Evolutionary conservation across 2,329 filamentous ascomycete genomes (phyloP), one percentile per base, ranked within the genome.

Genomic region (Fusarium buharicum): DNA sequence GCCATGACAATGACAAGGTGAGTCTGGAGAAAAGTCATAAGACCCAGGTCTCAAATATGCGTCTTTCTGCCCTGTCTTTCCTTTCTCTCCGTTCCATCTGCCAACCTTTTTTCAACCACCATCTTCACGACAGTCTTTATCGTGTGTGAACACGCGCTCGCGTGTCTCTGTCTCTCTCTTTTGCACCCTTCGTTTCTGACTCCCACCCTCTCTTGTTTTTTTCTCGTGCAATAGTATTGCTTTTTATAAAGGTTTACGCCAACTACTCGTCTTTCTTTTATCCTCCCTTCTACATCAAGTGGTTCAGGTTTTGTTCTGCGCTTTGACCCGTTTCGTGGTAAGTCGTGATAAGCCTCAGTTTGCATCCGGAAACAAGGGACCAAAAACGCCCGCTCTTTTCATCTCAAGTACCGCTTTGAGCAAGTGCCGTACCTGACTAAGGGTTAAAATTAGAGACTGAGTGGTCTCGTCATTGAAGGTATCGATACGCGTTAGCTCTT

Each of bases 61-160:
- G 40, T 66, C 22, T 37, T 47, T 22, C 41, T 65, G 30, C 45
- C 40, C 22, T 34, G 50, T 43, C 55, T 43, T 45, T 59, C 30
- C 27, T 55, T 53, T 43, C 36, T 49, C 31, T 28, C 49, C 34
- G 41, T 40, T 38, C 56, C 46, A 48, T 43, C 53, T 20, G 18
- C 52, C 41, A 22, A 24, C 45, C 31, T 34, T 24, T 28, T 31
- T 47, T 37, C 47, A 59, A 46, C 44, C 55, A 39, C 56, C 62
- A 49, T 11, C 30, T 31, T 44, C 39, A 52, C 59, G 57, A 66
- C 62, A 53, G 52, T 65, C 62, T 31, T 63, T 64, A 59, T 63
- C 53, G 62, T 65, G 62, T 65, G 67, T 70, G 62, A 69, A 68
- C 67, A 66, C 65, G 62, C 67, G 62, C 57, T 55, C 58, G 62